A percentile compares a stretch with the other conserved stretches of the same genome.
phyloP scores from a whole-genome alignment of 2,329 filamentous ascomycete genomes.

The Neonectria coccinea region DNA sequence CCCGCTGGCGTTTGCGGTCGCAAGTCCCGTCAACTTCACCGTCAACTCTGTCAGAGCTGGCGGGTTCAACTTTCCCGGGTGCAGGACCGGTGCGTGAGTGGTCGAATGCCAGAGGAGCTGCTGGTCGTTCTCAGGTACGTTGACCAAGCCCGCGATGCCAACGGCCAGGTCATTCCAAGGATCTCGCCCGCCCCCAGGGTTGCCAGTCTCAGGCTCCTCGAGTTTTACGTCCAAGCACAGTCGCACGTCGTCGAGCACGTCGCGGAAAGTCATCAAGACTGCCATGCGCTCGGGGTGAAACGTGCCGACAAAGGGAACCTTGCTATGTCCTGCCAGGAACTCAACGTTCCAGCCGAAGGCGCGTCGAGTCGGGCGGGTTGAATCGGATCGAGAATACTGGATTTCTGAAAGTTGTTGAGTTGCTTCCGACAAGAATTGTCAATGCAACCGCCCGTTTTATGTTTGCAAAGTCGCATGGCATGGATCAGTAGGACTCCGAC shows the following conservation, averaged over 20 bases:
- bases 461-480: too few relatives aligned
- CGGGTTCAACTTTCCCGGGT: too few relatives aligned
- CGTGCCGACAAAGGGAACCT: neutral
- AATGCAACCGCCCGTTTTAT: too few relatives aligned
- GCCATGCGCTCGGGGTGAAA: constrained; percentile 4
- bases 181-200: neutral
- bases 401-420: too few relatives aligned
- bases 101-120: too few relatives aligned
- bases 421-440: too few relatives aligned
- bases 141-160: neutral
- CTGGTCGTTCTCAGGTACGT: constrained; percentile 4
- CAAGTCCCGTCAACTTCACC: too few relatives aligned
- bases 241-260: constrained; percentile 16
- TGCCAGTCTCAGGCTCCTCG: neutral
- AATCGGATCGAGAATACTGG: too few relatives aligned
- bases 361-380: neutral
- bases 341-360: constrained; percentile 17
- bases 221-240: constrained; percentile 7
- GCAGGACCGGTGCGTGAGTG: too few relatives aligned
- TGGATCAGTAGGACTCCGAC: too few relatives aligned
- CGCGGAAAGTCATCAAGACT: constrained; percentile 10
- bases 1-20: too few relatives aligned
- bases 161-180: neutral
- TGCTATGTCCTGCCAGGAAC: neutral
- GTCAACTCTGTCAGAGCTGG: too few relatives aligned